Percentiles rank a stretch among this genome's conserved stretches.
Conservation (phyloP, 2,329 filamentous ascomycete genomes). For the Neopestalotiopsis sp. region DNA sequence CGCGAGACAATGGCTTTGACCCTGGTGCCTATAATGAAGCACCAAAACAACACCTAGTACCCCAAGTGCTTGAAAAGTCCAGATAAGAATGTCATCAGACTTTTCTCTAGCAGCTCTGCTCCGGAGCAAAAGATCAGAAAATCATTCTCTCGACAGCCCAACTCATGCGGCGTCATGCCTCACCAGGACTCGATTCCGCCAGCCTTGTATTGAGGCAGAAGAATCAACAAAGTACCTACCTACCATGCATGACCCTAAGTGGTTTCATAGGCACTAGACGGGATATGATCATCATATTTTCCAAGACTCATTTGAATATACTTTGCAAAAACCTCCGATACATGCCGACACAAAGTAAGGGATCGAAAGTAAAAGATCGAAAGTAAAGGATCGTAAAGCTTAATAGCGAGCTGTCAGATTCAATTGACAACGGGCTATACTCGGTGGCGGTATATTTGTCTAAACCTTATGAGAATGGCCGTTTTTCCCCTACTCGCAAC, state of each 20-base stretch:
- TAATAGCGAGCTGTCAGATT: background rate
- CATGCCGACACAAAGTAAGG: background rate
- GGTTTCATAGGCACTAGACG: background rate
- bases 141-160: background rate
- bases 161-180: background rate
- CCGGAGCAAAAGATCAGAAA: background rate
- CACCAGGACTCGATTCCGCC: background rate
- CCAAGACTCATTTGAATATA: background rate
- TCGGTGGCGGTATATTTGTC: background rate
- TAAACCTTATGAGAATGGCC: no score
- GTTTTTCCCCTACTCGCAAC: background rate
- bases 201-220: background rate
- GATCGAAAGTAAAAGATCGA: no score
- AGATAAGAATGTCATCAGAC: background rate
- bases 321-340: background rate
- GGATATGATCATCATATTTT: background rate
- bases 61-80: background rate
- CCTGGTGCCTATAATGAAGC: background rate
- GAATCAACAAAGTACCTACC: background rate
- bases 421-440: background rate
- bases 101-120: background rate
- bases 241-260: background rate
- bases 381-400: background rate
- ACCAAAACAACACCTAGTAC: background rate
- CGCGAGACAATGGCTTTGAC: background rate